A percentile compares a stretch with the other conserved stretches of the same genome.
phyloP scores from a whole-genome alignment of 306 rosid species.

The Elaeagnus macrophylla region DNA sequence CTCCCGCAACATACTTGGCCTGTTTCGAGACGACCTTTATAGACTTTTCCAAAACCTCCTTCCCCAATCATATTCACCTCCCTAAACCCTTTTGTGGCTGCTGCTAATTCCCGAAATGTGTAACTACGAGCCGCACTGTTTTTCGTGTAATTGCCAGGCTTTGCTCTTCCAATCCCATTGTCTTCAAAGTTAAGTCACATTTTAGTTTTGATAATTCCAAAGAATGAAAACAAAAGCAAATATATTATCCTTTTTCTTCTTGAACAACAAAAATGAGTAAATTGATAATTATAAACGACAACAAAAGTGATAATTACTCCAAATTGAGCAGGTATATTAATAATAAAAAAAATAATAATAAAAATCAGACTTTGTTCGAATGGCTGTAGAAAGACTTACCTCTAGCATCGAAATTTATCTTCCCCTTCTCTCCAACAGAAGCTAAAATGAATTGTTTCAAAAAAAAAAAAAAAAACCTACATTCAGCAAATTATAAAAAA shows the following conservation, averaged over 20 bases:
- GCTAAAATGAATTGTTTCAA: conserved; percentile 5
- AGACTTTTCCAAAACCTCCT: conserved; percentile 97
- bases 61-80: conserved; percentile 77
- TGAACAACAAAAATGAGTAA: too few relatives aligned
- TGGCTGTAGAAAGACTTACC: conserved; percentile 10
- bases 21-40: conserved; percentile 70
- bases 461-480: not conserved
- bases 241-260: too few relatives aligned
- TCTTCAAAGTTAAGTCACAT: conserved; percentile 13
- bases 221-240: too few relatives aligned
- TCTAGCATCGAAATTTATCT: conserved; percentile 11
- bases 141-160: conserved; percentile 10
- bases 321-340: not conserved
- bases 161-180: conserved; percentile 32
- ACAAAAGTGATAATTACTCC: not conserved
- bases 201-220: not conserved
- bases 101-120: conserved; percentile 74
- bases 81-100: conserved; percentile 61
- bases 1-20: conserved; percentile 42
- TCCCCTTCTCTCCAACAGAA: conserved; percentile 41
- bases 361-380: not conserved
- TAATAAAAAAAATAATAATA: not conserved
- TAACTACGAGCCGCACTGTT: conserved; percentile 40
- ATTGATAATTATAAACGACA: too few relatives aligned
- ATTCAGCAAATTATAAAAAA: not conserved